phyloP scores from a whole-genome alignment of 768 basidiomycete species.

The Russula dissimulans region DNA sequence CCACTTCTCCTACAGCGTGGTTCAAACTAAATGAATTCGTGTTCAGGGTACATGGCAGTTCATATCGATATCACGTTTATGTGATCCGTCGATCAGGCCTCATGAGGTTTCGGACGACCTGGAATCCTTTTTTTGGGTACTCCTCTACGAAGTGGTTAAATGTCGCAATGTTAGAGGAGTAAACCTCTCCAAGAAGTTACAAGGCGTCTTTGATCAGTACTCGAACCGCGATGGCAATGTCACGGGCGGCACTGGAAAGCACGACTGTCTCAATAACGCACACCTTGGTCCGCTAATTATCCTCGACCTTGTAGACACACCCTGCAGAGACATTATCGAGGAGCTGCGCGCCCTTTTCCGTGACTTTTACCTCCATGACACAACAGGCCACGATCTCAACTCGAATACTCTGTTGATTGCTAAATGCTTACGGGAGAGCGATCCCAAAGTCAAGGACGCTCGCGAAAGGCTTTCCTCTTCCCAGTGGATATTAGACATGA shows the following conservation, averaged over 20 bases:
- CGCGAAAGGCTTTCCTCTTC: neutral
- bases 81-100: neutral
- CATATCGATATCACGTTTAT: slow-evolving; percentile 2
- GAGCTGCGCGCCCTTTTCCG: neutral
- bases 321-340: neutral
- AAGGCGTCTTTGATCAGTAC: neutral
- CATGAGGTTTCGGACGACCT: slow-evolving; percentile 16
- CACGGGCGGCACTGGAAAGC: neutral
- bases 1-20: neutral
- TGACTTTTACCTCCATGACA: neutral
- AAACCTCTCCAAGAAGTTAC: neutral
- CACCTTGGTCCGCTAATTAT: neutral
- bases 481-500: neutral
- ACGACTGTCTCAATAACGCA: neutral
- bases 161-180: neutral
- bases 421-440: neutral
- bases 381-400: too few relatives aligned
- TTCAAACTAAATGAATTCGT: neutral
- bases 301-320: neutral
- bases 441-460: neutral
- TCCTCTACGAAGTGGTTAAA: neutral
- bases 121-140: slow-evolving; percentile 17
- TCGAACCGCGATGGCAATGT: neutral
- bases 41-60: slow-evolving; percentile 19
- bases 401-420: too few relatives aligned